Evolutionary conservation across 495 filamentous ascomycete genomes (phyloP).

Genomic region (Sordaria brevicollis): DNA sequence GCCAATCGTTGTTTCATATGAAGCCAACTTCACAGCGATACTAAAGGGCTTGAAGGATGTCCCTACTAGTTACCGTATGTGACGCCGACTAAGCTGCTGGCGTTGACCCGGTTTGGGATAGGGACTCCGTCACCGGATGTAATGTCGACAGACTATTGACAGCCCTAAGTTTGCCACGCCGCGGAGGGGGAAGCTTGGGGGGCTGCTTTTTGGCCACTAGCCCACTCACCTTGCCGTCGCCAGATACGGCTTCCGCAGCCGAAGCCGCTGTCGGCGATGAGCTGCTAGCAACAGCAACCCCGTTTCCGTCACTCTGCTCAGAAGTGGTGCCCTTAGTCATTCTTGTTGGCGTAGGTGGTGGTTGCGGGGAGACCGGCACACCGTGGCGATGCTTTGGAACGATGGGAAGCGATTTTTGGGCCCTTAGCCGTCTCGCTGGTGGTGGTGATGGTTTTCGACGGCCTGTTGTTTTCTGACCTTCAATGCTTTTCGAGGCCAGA

Average conservation of each 20-base stretch:
- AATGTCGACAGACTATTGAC: background rate
- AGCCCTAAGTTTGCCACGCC: constrained; percentile 20
- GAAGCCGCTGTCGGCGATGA: background rate
- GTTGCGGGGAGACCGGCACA: constrained; percentile 24
- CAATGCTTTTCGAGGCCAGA: background rate
- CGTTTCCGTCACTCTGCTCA: background rate
- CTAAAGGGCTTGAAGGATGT: background rate
- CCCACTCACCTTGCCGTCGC: constrained; percentile 14
- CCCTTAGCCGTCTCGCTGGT: constrained; percentile 17
- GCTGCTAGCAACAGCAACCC: background rate
- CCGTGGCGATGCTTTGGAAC: constrained; percentile 39
- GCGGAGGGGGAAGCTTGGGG: constrained; percentile 43
- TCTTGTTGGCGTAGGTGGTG: constrained; percentile 9
- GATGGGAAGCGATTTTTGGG: constrained; percentile 34
- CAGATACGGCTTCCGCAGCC: background rate
- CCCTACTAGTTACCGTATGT: background rate
- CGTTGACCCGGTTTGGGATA: constrained; percentile 3
- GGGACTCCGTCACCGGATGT: background rate
- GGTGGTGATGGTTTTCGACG: constrained; percentile 2
- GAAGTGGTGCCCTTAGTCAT: background rate
- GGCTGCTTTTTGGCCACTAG: constrained; percentile 37
- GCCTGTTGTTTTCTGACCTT: background rate
- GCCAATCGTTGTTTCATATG: background rate
- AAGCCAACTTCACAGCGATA: background rate
- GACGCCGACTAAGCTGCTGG: background rate